These are phyloP conservation scores for Nemophila menziesii DNA, from an alignment of 257 asterid genomes.

Conservation along the genomic window DNA sequence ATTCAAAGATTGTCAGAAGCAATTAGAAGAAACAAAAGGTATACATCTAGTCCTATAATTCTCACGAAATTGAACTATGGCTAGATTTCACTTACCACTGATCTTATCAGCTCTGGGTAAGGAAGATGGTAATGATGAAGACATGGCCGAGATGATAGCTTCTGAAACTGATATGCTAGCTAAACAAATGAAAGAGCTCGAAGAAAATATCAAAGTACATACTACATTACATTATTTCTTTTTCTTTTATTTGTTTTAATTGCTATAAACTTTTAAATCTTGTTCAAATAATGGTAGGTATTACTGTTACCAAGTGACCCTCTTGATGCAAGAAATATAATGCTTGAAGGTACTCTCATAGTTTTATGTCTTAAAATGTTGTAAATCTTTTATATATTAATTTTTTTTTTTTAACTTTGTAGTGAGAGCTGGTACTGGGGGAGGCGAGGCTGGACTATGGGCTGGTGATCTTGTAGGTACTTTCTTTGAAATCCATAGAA, in stretches of 20 bases:
- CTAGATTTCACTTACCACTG: conserved; percentile 6
- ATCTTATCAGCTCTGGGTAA: conserved; percentile 51
- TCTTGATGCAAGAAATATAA: conserved; percentile 87
- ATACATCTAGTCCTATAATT: conserved; percentile 9
- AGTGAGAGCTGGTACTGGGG: conserved; percentile 99
- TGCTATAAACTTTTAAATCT: conserved; percentile 6
- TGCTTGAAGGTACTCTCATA: conserved; percentile 99
- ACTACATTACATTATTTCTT: conserved; percentile 1
- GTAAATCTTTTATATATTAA: not conserved
- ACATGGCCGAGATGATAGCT: conserved; percentile 86
- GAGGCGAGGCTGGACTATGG: conserved; percentile 98
- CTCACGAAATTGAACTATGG: not conserved
- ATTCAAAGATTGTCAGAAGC: conserved; percentile 76
- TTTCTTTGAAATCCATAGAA: conserved; percentile 17
- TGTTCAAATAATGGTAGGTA: conserved; percentile 26
- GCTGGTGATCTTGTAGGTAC: conserved; percentile 99
- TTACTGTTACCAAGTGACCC: conserved; percentile 90
- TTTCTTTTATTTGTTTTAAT: not conserved
- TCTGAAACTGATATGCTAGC: conserved; percentile 65
- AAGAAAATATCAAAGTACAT: conserved; percentile 68
- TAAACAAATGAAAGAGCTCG: conserved; percentile 47
- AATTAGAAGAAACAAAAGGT: conserved; percentile 90
- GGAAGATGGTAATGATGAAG: conserved; percentile 74
- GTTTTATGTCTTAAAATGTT: not conserved
- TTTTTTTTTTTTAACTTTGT: conserved; percentile 16